Evolutionary conservation across 192 early-diverging fungal genomes (phyloP), one percentile per base, ranked within the genome.

Genomic region (Podila minutissima): DNA sequence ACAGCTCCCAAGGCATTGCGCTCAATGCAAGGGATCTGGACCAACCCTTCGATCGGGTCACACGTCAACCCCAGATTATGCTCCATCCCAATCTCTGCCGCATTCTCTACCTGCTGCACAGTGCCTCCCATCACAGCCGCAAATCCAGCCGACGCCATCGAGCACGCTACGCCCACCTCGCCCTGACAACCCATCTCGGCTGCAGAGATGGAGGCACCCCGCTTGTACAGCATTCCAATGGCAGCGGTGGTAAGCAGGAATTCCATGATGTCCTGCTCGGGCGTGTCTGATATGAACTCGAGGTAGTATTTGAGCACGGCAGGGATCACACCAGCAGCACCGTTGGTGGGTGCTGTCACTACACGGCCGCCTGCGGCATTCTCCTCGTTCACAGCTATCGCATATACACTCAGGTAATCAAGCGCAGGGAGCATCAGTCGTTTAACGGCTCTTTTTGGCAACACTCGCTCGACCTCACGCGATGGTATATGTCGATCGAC

Each of bases 111-210:
- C 87, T 97, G 95, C 55, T 91, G 89, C 4, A 92, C 88, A 0
- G 93, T 90, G 15, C 95, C 97, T 59, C 96, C 97, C 96, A 98
- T 97, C 8, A 98, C 96, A 20, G 96, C 96, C 3, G 95, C 91
- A 73, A 97, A 97, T 2, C 92, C 97, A 0, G 93, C 97, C 13
- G 97, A 96, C 8, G 94, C 94, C 97, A 98, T 98, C 46, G 92
- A 94, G 79, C 97, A 98, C 8, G 97, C 95, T 19, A 98, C 97
- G 63, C 97, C 97, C 4, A 98, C 96, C 83, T 98, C 97, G 51
- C 97, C 97, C 79, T 97, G 96, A 81, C 97, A 98, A 55, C 97
- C 96, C 91, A 98, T 95, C 81, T 97, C 97, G 6, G 97, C 97
- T 0, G 96, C 94, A 37, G 94, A 95, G 55, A 98, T 98, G 48